Conservation (phyloP, 805 yeast genomes). For the Myxozyma vanderwaltii region DNA sequence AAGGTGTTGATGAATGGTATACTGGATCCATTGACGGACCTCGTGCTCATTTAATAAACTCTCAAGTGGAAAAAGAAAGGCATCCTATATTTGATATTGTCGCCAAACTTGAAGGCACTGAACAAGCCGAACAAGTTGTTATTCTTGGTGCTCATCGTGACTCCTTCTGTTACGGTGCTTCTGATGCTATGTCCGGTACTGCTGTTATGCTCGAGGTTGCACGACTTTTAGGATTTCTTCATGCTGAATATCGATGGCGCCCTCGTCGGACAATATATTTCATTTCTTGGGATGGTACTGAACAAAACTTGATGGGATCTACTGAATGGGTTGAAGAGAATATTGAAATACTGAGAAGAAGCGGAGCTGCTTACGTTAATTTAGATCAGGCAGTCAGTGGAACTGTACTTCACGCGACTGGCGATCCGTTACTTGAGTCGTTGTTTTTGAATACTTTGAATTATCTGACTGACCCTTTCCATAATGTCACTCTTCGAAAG, state of each 20-base stretch:
- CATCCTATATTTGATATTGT: conserved; percentile 66
- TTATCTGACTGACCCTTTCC: conserved; percentile 50
- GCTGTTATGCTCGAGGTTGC: conserved; percentile 66
- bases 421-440: conserved; percentile 61
- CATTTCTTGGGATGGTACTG: conserved; percentile 82
- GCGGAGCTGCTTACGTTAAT: conserved; percentile 68
- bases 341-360: conserved; percentile 48
- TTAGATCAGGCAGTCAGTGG: conserved; percentile 70
- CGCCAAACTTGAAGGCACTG: conserved; percentile 58
- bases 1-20: conserved; percentile 41
- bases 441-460: conserved; percentile 50
- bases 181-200: conserved; percentile 77
- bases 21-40: conserved; percentile 25
- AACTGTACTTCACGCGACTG: conserved; percentile 50
- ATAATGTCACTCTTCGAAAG: conserved; percentile 16
- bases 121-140: conserved; percentile 51
- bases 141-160: conserved; percentile 78
- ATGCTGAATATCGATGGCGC: conserved; percentile 62
- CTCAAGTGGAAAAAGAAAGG: conserved; percentile 56
- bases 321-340: conserved; percentile 75
- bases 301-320: conserved; percentile 70
- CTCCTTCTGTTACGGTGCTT: conserved; percentile 82
- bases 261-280: conserved; percentile 70
- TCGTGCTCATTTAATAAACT: conserved; percentile 15
- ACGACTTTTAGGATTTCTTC: conserved; percentile 53